These are phyloP conservation scores for Talaromyces stipitatus DNA, from an alignment of 495 filamentous ascomycete genomes.

Conservation along the genomic window DNA sequence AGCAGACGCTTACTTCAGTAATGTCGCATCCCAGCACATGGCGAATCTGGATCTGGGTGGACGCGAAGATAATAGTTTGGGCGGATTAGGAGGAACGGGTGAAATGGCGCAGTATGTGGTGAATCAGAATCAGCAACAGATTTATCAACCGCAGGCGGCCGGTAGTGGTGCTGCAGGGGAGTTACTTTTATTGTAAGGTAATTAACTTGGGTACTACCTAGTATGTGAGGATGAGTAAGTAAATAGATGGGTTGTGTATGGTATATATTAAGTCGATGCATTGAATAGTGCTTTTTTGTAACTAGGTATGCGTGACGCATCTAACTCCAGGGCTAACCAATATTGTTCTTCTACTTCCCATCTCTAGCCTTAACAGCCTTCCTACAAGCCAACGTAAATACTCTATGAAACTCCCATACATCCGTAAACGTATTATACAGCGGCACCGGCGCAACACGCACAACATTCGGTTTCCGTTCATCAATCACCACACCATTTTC, in stretches of 20 bases:
- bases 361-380: conserved; percentile 13
- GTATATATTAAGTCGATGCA: neutral
- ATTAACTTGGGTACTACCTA: neutral
- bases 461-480: conserved; percentile 82
- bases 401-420: conserved; percentile 65
- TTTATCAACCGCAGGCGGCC: conserved; percentile 43
- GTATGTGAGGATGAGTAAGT: neutral
- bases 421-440: conserved; percentile 83
- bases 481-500: conserved; percentile 71
- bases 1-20: conserved; percentile 80
- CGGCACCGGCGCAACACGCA: conserved; percentile 86
- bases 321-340: neutral
- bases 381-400: conserved; percentile 31
- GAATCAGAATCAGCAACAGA: conserved; percentile 46
- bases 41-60: conserved; percentile 54
- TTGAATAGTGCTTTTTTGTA: neutral
- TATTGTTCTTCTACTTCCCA: neutral
- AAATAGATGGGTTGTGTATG: neutral
- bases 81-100: conserved; percentile 26
- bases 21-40: conserved; percentile 63
- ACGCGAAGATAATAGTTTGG: conserved; percentile 29
- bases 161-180: conserved; percentile 43
- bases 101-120: conserved; percentile 44
- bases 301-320: neutral
- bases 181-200: conserved; percentile 34